Evolutionary conservation across 768 basidiomycete genomes (phyloP).

Genomic region (Lactarius evosmus): DNA sequence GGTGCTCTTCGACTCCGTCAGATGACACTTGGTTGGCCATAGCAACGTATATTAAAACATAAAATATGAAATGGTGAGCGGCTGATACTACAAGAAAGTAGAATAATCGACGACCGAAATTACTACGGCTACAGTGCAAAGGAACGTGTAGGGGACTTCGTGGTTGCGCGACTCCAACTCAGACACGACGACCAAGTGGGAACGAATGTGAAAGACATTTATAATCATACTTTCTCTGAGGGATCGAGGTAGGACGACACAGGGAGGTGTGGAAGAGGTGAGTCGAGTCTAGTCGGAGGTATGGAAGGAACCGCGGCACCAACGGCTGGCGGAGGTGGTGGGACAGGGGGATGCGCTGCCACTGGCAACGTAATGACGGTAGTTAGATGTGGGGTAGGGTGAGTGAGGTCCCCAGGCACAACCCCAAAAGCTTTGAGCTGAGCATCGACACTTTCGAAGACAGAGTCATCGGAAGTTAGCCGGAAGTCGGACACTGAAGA

Average conservation of each 20-base stretch:
- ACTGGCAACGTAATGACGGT: background rate
- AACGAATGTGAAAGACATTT: background rate
- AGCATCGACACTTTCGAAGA: conserved; percentile 2
- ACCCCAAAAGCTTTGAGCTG: background rate
- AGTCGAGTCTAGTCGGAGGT: conserved; percentile 4
- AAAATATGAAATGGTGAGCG: conserved; percentile 3
- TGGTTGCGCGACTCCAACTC: background rate
- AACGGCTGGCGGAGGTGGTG: background rate
- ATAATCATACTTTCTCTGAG: conserved; percentile 4
- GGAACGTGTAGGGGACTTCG: background rate
- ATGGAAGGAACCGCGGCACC: background rate
- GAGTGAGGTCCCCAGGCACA: background rate
- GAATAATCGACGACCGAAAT: background rate
- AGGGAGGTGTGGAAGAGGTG: conserved; percentile 18
- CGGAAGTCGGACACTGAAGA: background rate
- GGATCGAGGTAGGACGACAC: background rate
- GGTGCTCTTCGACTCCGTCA: background rate
- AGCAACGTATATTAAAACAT: background rate
- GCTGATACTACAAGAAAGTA: background rate
- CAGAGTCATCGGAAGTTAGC: conserved; percentile 17
- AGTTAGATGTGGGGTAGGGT: background rate
- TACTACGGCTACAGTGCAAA: conserved; percentile 12
- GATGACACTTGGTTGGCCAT: background rate
- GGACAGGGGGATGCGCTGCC: background rate
- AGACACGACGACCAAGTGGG: background rate